Percentiles rank a stretch among this genome's conserved stretches.
Evolutionary conservation across 1,139 yeast genomes (phyloP).

Genomic region (Geotrichum restrictum): DNA sequence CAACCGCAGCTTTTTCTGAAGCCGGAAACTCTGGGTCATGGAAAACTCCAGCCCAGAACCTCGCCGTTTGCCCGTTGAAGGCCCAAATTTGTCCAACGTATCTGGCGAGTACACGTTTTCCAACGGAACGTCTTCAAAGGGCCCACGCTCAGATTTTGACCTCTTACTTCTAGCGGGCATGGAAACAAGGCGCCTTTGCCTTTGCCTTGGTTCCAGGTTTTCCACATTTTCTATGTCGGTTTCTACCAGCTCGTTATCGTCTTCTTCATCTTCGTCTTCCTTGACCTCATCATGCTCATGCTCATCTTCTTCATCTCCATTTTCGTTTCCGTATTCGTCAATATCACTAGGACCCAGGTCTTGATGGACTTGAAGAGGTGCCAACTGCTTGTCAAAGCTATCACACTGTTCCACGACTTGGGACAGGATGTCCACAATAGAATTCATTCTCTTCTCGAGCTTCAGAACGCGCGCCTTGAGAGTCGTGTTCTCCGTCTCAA

Average conservation of each 20-base stretch:
- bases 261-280: slow-evolving; percentile 2
- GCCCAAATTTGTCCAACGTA: background rate
- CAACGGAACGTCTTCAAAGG: background rate
- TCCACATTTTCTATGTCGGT: slow-evolving; percentile 5
- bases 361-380: no score
- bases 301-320: background rate
- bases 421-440: slow-evolving; percentile 3
- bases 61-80: background rate
- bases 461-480: background rate
- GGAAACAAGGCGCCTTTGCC: no score
- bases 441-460: slow-evolving; percentile 7
- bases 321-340: background rate
- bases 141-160: slow-evolving; percentile 2
- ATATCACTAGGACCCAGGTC: background rate
- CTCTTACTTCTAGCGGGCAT: no score
- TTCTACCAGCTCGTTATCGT: slow-evolving; percentile 7
- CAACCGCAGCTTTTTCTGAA: slow-evolving; percentile 9
- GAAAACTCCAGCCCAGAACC: slow-evolving; percentile 5
- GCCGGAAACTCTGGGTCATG: slow-evolving; percentile 1
- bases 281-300: slow-evolving; percentile 1
- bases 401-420: slow-evolving; percentile 10
- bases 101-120: background rate
- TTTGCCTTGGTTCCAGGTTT: background rate
- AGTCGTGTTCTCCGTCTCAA: background rate
- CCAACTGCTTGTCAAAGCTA: slow-evolving; percentile 3